Percentiles rank a stretch among this genome's conserved stretches.
phyloP scores from a whole-genome alignment of 1,139 yeast genomes.

The Eremothecium sinecaudum region DNA sequence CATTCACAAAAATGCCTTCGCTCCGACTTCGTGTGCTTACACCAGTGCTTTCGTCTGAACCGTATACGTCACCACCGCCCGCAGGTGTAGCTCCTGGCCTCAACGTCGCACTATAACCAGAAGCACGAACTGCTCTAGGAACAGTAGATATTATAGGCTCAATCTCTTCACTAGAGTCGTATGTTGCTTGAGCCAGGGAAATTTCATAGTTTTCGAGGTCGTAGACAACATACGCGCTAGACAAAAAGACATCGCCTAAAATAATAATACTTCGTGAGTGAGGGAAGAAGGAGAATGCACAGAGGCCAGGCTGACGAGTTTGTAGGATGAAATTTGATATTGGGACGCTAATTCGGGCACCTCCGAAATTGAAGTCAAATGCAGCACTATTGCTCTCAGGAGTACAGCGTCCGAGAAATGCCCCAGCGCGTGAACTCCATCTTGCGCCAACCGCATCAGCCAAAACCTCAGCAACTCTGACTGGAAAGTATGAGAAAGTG shows the following conservation, averaged over 20 bases:
- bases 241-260: conserved; percentile 65
- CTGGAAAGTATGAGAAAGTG: conserved; percentile 47
- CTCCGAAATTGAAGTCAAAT: conserved; percentile 42
- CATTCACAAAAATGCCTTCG: no score
- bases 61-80: no score
- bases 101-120: conserved; percentile 33
- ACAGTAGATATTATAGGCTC: conserved; percentile 37
- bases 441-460: conserved; percentile 35
- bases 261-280: conserved; percentile 31
- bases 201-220: conserved; percentile 60
- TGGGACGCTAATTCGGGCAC: conserved; percentile 40
- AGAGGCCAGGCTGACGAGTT: conserved; percentile 19
- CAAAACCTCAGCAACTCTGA: conserved; percentile 33
- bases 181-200: conserved; percentile 55
- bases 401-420: conserved; percentile 33
- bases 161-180: conserved; percentile 31
- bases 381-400: conserved; percentile 17
- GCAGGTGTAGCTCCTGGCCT: no score
- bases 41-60: no score
- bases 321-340: conserved; percentile 32
- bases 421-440: conserved; percentile 31
- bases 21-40: no score
- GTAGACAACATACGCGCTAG: conserved; percentile 66
- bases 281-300: conserved; percentile 32
- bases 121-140: conserved; percentile 40